These are phyloP conservation scores for Lentinula novae-zelandiae DNA, from an alignment of 1,284 basidiomycete genomes.

Conservation along the genomic window DNA sequence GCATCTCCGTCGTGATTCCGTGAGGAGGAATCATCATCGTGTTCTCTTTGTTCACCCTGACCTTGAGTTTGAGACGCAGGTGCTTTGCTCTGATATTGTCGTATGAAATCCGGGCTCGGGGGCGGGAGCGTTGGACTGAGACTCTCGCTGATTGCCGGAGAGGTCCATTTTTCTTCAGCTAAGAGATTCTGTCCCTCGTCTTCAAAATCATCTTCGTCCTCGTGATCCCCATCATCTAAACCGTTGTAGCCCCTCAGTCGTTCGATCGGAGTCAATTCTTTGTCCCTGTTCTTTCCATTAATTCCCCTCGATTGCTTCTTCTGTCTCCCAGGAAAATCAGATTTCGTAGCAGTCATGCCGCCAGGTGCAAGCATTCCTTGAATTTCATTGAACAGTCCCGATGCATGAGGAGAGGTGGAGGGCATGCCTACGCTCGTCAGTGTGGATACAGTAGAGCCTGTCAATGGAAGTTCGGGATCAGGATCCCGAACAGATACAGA, in stretches of 20 bases:
- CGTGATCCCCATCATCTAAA: neutral
- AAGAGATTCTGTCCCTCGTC: slow-evolving; percentile 8
- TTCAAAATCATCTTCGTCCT: neutral
- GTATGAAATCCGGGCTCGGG: slow-evolving; percentile 22
- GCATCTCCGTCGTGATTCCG: neutral
- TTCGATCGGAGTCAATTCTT: slow-evolving; percentile 6
- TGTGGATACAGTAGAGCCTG: neutral
- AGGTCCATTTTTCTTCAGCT: slow-evolving; percentile 16
- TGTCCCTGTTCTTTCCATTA: neutral
- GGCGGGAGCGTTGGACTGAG: slow-evolving; percentile 34
- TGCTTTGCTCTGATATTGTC: slow-evolving; percentile 4
- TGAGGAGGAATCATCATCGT: neutral
- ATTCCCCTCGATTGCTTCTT: neutral
- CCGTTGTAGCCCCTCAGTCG: slow-evolving; percentile 9
- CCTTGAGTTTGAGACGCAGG: slow-evolving; percentile 9
- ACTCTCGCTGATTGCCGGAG: slow-evolving; percentile 31
- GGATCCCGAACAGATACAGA: neutral
- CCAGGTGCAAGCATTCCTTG: slow-evolving; percentile 12
- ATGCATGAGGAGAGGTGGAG: neutral
- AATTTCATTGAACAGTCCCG: slow-evolving; percentile 12
- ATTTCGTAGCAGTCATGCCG: neutral
- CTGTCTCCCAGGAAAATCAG: too few relatives aligned
- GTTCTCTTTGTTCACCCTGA: neutral
- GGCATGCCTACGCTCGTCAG: neutral
- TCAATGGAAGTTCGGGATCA: slow-evolving; percentile 2